Conservation (phyloP, 2,329 filamentous ascomycete species). For the Sporothrix dimorphospora region DNA sequence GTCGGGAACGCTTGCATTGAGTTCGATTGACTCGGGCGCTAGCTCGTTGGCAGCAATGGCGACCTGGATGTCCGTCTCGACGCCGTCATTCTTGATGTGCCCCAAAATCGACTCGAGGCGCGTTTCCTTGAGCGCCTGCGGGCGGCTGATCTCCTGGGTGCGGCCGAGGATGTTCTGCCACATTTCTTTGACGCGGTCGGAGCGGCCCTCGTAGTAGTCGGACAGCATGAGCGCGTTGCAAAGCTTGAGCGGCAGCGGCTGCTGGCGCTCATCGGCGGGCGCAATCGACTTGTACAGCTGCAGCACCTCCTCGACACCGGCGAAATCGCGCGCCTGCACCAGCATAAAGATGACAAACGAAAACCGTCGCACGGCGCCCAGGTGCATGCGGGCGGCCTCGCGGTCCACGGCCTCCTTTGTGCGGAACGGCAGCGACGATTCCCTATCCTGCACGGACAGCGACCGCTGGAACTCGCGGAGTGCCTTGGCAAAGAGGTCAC, state of each 20-base stretch:
- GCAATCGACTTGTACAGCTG: conserved; percentile 51
- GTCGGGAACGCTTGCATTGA: neutral
- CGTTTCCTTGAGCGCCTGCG: conserved; percentile 32
- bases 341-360: conserved; percentile 48
- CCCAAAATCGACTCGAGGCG: conserved; percentile 26
- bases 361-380: conserved; percentile 40
- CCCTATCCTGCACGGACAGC: conserved; percentile 5
- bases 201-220: conserved; percentile 60
- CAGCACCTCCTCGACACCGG: conserved; percentile 49
- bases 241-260: conserved; percentile 55
- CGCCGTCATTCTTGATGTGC: neutral
- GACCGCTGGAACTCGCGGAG: conserved; percentile 51
- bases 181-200: conserved; percentile 63
- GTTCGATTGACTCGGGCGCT: neutral
- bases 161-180: conserved; percentile 66
- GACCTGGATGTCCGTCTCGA: neutral
- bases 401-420: conserved; percentile 33
- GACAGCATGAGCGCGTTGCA: conserved; percentile 70
- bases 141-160: conserved; percentile 50
- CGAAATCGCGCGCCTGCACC: conserved; percentile 45
- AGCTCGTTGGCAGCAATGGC: neutral
- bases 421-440: neutral
- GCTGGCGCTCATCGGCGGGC: conserved; percentile 36
- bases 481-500: conserved; percentile 40
- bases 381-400: conserved; percentile 36